A percentile compares a stretch with the other conserved stretches of the same genome.
Evolutionary conservation across 2,329 filamentous ascomycete species (phyloP).

Genomic region (Fusarium verticillioides): DNA sequence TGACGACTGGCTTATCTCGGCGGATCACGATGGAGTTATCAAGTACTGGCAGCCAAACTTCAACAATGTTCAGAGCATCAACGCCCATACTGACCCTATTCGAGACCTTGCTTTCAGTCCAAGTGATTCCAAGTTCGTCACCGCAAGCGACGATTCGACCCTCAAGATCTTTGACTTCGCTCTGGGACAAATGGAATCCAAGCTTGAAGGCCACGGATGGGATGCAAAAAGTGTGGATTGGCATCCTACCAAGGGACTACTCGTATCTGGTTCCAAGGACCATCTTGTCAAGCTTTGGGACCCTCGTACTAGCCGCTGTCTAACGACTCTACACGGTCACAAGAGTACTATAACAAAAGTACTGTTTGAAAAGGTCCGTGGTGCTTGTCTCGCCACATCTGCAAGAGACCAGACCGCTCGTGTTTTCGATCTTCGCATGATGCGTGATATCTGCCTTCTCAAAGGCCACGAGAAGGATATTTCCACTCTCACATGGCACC

Average conservation of each 20-base stretch:
- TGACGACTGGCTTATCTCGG: slow-evolving; percentile 96
- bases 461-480: slow-evolving; percentile 97
- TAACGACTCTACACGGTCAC: slow-evolving; percentile 94
- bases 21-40: slow-evolving; percentile 92
- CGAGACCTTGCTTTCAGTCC: slow-evolving; percentile 93
- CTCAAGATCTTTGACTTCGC: slow-evolving; percentile 98
- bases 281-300: slow-evolving; percentile 99
- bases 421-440: slow-evolving; percentile 96
- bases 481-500: slow-evolving; percentile 92
- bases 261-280: slow-evolving; percentile 97
- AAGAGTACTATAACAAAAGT: slow-evolving; percentile 98
- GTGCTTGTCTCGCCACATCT: slow-evolving; percentile 87
- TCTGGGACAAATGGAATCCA: slow-evolving; percentile 82
- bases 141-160: slow-evolving; percentile 91
- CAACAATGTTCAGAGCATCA: slow-evolving; percentile 96
- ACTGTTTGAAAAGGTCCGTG: slow-evolving; percentile 86
- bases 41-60: slow-evolving; percentile 99
- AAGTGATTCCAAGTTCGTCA: slow-evolving; percentile 95
- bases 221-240: slow-evolving; percentile 97
- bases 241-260: slow-evolving; percentile 93
- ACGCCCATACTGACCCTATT: slow-evolving; percentile 89
- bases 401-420: slow-evolving; percentile 93
- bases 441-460: slow-evolving; percentile 94
- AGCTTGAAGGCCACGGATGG: slow-evolving; percentile 94
- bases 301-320: slow-evolving; percentile 86